A percentile compares a stretch with the other conserved stretches of the same genome.
Evolutionary conservation across 176 grass and related monocot species (phyloP).

Genomic region (Chloris gayana): DNA sequence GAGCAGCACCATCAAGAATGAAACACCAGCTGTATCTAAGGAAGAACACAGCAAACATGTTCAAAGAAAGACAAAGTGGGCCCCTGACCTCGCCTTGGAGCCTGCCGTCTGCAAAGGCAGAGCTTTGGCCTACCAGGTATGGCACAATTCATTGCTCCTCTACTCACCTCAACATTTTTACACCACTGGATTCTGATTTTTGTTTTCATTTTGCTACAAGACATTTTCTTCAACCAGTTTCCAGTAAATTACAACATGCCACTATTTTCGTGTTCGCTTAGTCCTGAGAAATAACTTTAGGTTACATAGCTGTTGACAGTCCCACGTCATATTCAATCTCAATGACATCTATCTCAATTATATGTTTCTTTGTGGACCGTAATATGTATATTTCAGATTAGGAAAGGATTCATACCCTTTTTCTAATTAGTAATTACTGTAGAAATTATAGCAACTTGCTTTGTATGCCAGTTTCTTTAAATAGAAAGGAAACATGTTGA

Average conservation of each 20-base stretch:
- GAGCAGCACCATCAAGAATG: constrained; percentile 51
- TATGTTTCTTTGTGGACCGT: constrained; percentile 6
- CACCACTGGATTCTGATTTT: not conserved
- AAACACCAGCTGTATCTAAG: constrained; percentile 35
- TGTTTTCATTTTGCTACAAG: not conserved
- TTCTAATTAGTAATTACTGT: not conserved
- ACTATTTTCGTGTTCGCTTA: not conserved
- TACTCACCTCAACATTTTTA: not conserved
- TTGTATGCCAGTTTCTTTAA: constrained; percentile 1
- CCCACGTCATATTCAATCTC: not conserved
- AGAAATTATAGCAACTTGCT: not conserved
- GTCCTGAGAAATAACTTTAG: constrained; percentile 2
- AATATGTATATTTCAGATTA: constrained; percentile 27
- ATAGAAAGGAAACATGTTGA: constrained; percentile 9
- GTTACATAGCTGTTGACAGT: not conserved
- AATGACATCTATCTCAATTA: not conserved
- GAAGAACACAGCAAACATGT: constrained; percentile 52
- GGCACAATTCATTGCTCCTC: not conserved
- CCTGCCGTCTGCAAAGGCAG: constrained; percentile 63
- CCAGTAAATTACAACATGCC: not conserved
- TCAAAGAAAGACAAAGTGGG: constrained; percentile 88
- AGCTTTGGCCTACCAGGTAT: constrained; percentile 83
- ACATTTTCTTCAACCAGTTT: not conserved
- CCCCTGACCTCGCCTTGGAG: constrained; percentile 59
- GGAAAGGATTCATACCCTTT: not conserved